These are phyloP conservation scores for Tripterygium wilfordii DNA, from an alignment of 177 flowering plant species.

Conservation along the genomic window DNA sequence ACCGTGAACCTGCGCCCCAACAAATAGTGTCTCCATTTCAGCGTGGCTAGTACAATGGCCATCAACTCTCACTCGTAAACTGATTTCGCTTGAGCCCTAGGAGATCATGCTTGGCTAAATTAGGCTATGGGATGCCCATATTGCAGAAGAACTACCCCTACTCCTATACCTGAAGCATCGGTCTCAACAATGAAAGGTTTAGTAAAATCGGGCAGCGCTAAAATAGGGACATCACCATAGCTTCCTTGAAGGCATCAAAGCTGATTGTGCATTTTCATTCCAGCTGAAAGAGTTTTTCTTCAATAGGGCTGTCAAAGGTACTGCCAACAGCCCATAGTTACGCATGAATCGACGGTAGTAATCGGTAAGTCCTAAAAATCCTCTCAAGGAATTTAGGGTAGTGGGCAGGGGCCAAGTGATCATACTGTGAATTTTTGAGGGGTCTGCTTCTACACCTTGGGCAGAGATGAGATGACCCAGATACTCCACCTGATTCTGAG, in stretches of 20 bases:
- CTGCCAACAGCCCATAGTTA: constrained; percentile 6
- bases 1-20: not conserved
- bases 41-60: not conserved
- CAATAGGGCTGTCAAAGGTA: constrained; percentile 6
- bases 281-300: constrained; percentile 18
- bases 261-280: not conserved
- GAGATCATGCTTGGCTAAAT: not conserved
- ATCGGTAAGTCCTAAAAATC: constrained; percentile 20
- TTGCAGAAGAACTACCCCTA: not conserved
- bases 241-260: constrained; percentile 9
- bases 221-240: not conserved
- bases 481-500: not conserved
- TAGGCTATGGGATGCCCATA: not conserved
- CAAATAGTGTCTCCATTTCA: not conserved
- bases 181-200: too few species aligned
- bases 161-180: not conserved
- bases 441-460: not conserved
- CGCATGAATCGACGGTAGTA: constrained; percentile 14
- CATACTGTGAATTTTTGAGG: constrained; percentile 9
- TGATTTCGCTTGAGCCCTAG: too few species aligned
- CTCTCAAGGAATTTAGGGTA: not conserved
- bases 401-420: constrained; percentile 5
- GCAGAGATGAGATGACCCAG: not conserved
- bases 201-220: not conserved
- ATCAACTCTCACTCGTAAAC: too few species aligned